A percentile compares a stretch with the other conserved stretches of the same genome.
These are phyloP conservation scores for Phaeosphaeria sp. DNA, from an alignment of 2,329 filamentous ascomycete genomes.

Conservation along the genomic window DNA sequence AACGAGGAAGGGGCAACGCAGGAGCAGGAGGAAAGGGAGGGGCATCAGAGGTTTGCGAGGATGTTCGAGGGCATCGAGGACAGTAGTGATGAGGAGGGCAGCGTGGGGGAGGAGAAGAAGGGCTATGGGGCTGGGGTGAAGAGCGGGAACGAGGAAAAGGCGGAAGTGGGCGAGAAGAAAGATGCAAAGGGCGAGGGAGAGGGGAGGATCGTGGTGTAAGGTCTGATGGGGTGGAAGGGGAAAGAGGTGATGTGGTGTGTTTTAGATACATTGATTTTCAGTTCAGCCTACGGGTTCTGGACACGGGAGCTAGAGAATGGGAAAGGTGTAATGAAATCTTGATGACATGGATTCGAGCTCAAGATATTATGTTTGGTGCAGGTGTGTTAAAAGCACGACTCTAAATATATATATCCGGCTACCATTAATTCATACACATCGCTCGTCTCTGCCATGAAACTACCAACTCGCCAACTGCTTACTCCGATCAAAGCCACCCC, in stretches of 20 bases:
- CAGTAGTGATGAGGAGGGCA: constrained; percentile 31
- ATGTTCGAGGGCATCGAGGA: constrained; percentile 46
- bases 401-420: not conserved
- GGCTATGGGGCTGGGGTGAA: not conserved
- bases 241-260: not conserved
- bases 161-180: not conserved
- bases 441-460: not conserved
- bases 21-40: constrained; percentile 39
- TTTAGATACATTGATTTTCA: not conserved
- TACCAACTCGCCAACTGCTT: constrained; percentile 89
- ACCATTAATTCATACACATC: not conserved
- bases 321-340: not conserved
- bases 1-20: constrained; percentile 21
- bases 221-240: too few species aligned
- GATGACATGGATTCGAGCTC: not conserved
- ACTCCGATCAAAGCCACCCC: constrained; percentile 87
- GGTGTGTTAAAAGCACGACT: not conserved
- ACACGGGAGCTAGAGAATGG: not conserved
- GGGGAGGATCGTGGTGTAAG: not conserved
- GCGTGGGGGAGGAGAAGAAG: constrained; percentile 8
- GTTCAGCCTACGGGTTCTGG: not conserved
- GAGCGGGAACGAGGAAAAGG: not conserved
- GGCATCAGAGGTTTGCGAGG: constrained; percentile 39
- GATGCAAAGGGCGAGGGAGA: not conserved
- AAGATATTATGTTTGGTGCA: not conserved